A percentile compares a stretch with the other conserved stretches of the same genome.
phyloP scores from a whole-genome alignment of 23 red algal species.

The Pyropia haitanensis region DNA sequence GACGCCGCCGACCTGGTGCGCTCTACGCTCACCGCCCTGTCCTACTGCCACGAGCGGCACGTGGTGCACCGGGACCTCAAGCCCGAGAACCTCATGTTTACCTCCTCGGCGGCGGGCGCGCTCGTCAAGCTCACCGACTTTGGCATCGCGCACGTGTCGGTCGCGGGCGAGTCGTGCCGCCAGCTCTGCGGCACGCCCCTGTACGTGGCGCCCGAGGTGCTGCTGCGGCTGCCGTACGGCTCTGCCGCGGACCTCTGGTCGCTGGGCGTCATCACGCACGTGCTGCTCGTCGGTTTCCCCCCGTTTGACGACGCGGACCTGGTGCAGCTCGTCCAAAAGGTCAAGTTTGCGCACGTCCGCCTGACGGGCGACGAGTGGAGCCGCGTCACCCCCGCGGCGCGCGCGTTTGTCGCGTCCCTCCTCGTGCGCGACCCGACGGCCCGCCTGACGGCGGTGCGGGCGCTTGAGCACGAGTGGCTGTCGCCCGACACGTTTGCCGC shows the following conservation, averaged over 20 bases:
- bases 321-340: constrained; percentile 45
- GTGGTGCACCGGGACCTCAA: constrained; percentile 91
- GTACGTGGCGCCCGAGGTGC: constrained; percentile 83
- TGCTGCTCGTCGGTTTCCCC: constrained; percentile 65
- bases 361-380: constrained; percentile 23
- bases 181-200: constrained; percentile 69
- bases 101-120: constrained; percentile 26
- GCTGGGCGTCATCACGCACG: constrained; percentile 72
- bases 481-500: neutral
- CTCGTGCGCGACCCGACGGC: constrained; percentile 24
- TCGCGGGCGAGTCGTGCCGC: neutral
- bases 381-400: constrained; percentile 17
- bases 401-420: constrained; percentile 34
- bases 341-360: constrained; percentile 16
- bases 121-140: constrained; percentile 77
- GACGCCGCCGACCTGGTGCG: constrained; percentile 47
- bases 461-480: constrained; percentile 46
- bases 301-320: constrained; percentile 83
- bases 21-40: constrained; percentile 32
- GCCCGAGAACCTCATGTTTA: constrained; percentile 83
- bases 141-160: constrained; percentile 42
- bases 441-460: constrained; percentile 30
- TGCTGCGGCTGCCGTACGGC: constrained; percentile 60
- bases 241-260: constrained; percentile 77
- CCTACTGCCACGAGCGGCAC: constrained; percentile 38